phyloP scores from a whole-genome alignment of 257 asterid species.

The Fraxinus cuspidata region DNA sequence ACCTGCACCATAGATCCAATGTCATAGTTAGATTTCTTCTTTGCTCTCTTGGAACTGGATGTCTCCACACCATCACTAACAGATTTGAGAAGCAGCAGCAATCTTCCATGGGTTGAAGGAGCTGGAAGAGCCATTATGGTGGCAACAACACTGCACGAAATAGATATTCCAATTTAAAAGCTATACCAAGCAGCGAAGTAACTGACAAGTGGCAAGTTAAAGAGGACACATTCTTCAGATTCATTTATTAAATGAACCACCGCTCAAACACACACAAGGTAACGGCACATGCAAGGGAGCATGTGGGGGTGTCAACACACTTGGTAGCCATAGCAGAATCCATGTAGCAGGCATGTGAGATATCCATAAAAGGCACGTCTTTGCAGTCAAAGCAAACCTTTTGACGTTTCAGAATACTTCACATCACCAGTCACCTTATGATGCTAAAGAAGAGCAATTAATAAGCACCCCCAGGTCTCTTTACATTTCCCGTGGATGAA shows the following conservation, averaged over 20 bases:
- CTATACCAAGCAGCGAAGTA: slow-evolving; percentile 5
- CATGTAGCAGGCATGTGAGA: background rate
- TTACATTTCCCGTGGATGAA: background rate
- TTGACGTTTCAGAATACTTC: background rate
- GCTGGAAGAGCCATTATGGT: slow-evolving; percentile 70
- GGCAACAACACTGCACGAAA: slow-evolving; percentile 66
- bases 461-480: background rate
- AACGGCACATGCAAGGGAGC: background rate
- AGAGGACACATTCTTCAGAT: slow-evolving; percentile 3
- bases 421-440: background rate
- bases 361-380: background rate
- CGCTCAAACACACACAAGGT: background rate
- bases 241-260: background rate
- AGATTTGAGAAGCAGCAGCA: slow-evolving; percentile 72
- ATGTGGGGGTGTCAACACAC: background rate
- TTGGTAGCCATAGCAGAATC: background rate
- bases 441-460: background rate
- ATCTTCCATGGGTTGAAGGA: slow-evolving; percentile 72
- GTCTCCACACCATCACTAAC: slow-evolving; percentile 53
- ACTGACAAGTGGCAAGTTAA: slow-evolving; percentile 19
- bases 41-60: slow-evolving; percentile 74
- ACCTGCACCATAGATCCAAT: slow-evolving; percentile 79
- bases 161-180: slow-evolving; percentile 8
- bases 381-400: background rate
- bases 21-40: slow-evolving; percentile 61